Percentiles rank a stretch among this genome's conserved stretches.
Conservation (phyloP, 495 filamentous ascomycete genomes). For the Clohesyomyces aquaticus region DNA sequence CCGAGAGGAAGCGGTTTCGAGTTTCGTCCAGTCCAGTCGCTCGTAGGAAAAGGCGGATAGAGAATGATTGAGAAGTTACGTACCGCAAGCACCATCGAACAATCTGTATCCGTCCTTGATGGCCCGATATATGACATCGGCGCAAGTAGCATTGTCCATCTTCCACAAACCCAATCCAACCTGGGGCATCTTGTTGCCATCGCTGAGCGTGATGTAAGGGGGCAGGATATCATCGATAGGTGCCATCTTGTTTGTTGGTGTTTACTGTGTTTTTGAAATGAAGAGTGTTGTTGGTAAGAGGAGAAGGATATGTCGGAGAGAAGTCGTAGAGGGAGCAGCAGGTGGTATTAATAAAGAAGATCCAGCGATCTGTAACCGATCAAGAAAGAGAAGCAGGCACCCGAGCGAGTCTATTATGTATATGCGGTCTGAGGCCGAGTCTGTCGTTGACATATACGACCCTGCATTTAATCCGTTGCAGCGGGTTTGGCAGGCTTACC, state of each 20-base stretch:
- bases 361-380: slow-evolving; percentile 18
- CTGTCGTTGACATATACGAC: slow-evolving; percentile 29
- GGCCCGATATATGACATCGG: slow-evolving; percentile 41
- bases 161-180: slow-evolving; percentile 45
- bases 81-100: slow-evolving; percentile 40
- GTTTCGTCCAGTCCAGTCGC: no score
- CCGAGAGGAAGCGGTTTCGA: no score
- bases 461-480: slow-evolving; percentile 24
- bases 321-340: neutral
- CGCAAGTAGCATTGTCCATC: slow-evolving; percentile 34
- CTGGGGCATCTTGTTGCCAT: slow-evolving; percentile 44
- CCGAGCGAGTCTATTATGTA: slow-evolving; percentile 9
- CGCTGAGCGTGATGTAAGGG: slow-evolving; percentile 35
- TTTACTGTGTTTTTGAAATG: no score
- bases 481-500: slow-evolving; percentile 12
- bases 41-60: slow-evolving; percentile 53
- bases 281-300: neutral
- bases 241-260: slow-evolving; percentile 14
- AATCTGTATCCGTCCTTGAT: slow-evolving; percentile 40
- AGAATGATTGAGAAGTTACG: slow-evolving; percentile 36
- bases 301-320: slow-evolving; percentile 5
- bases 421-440: no score
- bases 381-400: slow-evolving; percentile 35
- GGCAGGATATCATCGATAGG: slow-evolving; percentile 1
- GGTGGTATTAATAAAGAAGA: neutral